Base-by-base conservation (phyloP, 352 stramenopile genomes). In the Phytophthora niederhauseri region DNA sequence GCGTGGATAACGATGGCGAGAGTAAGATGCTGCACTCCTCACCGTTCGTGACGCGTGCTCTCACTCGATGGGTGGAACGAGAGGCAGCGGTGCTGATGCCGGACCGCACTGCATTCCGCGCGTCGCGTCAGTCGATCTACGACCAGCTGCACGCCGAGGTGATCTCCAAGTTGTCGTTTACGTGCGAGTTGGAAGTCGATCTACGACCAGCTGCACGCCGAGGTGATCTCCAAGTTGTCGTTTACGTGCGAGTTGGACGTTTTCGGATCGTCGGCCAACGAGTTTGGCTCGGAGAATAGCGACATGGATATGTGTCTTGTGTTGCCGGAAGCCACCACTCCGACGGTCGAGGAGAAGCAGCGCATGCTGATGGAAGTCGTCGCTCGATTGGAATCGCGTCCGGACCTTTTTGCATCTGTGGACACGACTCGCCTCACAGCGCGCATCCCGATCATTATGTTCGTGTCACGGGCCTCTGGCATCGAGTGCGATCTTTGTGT, bases 361-460 rank as follows among this genome's bases (percentile, higher is more conserved):
- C 80, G 78, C 6, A 74, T 94, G 22, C 60, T 95, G 7, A 67
- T 80, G n/a, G 70, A 89, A 50, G 81, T 90, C 1, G 82, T 95
- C 9, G 61, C 66, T 7, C 68, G 75, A 4, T 64, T 94, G 12
- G 84, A 92, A 49, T 69, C 73, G 14, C 81, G 81, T 3, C 80
- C 84, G 1, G 81, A 93, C 64, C 46, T 94, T 36, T 95, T 95
- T 52, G 60, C 70, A 1, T 86, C 78, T 4, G 74, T 95, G 8
- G 85, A 95, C 48, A 91, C 90, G 0, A 85, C 78, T 2, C 83
- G 97, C 0, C 74, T 98, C 17, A 98, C 95, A 8, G 98, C 98
- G 8, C 87, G 98, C 20, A 99, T 99, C 53, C 97, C 98, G 11
- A 99, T 99, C 63, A 82, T 99, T 26, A 98, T 98, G 82, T 99